Conservation (phyloP, 2,329 filamentous ascomycete genomes). For the Periconia sp. region DNA sequence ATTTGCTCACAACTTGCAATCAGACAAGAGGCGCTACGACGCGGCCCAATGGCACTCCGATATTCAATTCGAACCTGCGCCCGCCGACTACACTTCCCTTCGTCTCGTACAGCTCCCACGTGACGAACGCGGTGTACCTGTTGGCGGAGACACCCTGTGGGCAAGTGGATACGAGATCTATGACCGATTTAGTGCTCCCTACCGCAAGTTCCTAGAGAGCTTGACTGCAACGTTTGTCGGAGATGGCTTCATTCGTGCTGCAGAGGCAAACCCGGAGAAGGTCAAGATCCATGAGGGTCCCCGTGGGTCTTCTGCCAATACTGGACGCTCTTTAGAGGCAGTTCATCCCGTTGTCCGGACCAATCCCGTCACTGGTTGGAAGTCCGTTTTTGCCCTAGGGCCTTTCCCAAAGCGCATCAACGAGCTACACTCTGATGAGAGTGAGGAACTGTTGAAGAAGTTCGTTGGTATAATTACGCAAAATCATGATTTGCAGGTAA, state of each 20-base stretch:
- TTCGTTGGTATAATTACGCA: constrained; percentile 40
- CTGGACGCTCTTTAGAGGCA: constrained; percentile 53
- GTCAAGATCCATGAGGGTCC: constrained; percentile 53
- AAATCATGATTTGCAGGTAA: constrained; percentile 59
- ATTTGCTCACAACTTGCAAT: constrained; percentile 15
- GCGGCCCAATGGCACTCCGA: constrained; percentile 64
- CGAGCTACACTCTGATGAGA: constrained; percentile 42
- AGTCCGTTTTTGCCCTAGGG: constrained; percentile 53
- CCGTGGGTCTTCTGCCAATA: constrained; percentile 59
- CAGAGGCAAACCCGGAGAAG: constrained; percentile 33
- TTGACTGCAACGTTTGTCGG: constrained; percentile 48
- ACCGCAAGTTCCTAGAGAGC: constrained; percentile 52
- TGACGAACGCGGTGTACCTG: constrained; percentile 50
- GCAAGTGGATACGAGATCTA: constrained; percentile 72
- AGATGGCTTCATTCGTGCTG: constrained; percentile 47
- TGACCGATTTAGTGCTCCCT: constrained; percentile 63
- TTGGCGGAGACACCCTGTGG: constrained; percentile 66
- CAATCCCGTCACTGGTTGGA: constrained; percentile 65
- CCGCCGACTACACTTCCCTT: constrained; percentile 69
- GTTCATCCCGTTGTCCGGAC: constrained; percentile 62
- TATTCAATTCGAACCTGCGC: constrained; percentile 69
- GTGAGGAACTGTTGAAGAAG: constrained; percentile 39
- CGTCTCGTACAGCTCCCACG: constrained; percentile 52
- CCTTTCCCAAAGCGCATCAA: constrained; percentile 41
- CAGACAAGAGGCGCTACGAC: constrained; percentile 48